Evolutionary conservation across 768 basidiomycete species (phyloP).

Genomic region (Sporobolomyces pararoseus): DNA sequence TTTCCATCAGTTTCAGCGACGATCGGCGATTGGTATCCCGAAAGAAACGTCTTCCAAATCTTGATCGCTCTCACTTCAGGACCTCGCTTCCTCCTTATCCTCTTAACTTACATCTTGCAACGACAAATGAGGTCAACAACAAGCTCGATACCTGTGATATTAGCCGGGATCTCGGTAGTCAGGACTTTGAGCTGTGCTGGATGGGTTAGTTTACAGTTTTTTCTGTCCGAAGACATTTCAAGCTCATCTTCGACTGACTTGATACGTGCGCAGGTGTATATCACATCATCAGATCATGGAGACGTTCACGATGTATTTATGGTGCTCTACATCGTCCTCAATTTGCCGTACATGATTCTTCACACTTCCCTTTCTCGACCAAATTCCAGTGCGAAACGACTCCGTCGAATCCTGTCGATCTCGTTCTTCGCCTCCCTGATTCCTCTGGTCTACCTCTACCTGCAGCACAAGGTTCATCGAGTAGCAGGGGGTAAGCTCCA

Average conservation of each 20-base stretch:
- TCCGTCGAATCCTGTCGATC: conserved; percentile 58
- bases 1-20: conserved; percentile 76
- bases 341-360: conserved; percentile 84
- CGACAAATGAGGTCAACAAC: conserved; percentile 36
- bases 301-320: conserved; percentile 81
- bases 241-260: not conserved
- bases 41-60: conserved; percentile 60
- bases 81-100: conserved; percentile 46
- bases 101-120: conserved; percentile 47
- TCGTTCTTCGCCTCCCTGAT: conserved; percentile 67
- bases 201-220: conserved; percentile 60
- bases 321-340: conserved; percentile 78
- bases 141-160: conserved; percentile 55
- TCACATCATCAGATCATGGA: conserved; percentile 76
- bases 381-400: not conserved
- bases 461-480: conserved; percentile 75
- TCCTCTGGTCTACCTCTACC: conserved; percentile 76
- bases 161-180: conserved; percentile 63
- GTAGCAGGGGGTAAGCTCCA: conserved; percentile 66
- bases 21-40: conserved; percentile 87
- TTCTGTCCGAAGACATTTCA: not conserved
- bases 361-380: conserved; percentile 57
- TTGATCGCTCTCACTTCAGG: conserved; percentile 78
- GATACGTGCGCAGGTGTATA: conserved; percentile 52
- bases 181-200: conserved; percentile 80